Conservation (phyloP, 2,329 filamentous ascomycete species). For the Fragosphaeria purpurea region DNA sequence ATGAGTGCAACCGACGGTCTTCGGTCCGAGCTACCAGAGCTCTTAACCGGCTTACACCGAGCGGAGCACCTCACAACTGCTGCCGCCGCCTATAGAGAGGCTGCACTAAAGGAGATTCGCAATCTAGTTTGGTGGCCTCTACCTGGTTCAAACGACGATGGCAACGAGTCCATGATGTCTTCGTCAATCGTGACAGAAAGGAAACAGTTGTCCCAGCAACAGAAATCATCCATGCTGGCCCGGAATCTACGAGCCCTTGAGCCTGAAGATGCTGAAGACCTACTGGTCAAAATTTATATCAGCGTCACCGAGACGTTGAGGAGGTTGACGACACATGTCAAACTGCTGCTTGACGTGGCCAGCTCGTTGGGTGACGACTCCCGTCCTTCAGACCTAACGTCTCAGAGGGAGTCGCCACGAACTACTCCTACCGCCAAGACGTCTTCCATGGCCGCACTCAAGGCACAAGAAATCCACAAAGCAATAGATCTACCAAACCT, state of each 20-base stretch:
- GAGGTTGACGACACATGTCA: conserved; percentile 79
- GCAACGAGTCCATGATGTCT: conserved; percentile 81
- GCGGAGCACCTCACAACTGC: conserved; percentile 72
- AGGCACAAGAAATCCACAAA: conserved; percentile 63
- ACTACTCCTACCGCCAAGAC: conserved; percentile 27
- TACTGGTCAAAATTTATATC: conserved; percentile 75
- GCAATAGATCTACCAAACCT: conserved; percentile 68
- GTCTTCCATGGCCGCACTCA: conserved; percentile 25
- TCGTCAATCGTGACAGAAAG: conserved; percentile 63
- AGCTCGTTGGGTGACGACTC: conserved; percentile 53
- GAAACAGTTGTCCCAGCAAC: conserved; percentile 63
- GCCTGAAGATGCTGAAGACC: conserved; percentile 70
- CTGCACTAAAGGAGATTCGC: conserved; percentile 75
- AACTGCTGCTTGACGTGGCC: conserved; percentile 87
- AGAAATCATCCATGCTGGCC: conserved; percentile 80
- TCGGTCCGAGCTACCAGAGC: conserved; percentile 57
- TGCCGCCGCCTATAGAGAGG: conserved; percentile 73
- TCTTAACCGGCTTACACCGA: conserved; percentile 65
- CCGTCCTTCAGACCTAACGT: conserved; percentile 34
- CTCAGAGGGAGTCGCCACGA: conserved; percentile 10
- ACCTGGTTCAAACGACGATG: conserved; percentile 87
- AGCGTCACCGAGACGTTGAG: conserved; percentile 78
- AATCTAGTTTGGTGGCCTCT: conserved; percentile 73
- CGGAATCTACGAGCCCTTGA: conserved; percentile 80
- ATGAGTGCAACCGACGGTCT: conserved; percentile 61